Conservation (phyloP, 257 asterid genomes). For the Forsythia viridissima region DNA sequence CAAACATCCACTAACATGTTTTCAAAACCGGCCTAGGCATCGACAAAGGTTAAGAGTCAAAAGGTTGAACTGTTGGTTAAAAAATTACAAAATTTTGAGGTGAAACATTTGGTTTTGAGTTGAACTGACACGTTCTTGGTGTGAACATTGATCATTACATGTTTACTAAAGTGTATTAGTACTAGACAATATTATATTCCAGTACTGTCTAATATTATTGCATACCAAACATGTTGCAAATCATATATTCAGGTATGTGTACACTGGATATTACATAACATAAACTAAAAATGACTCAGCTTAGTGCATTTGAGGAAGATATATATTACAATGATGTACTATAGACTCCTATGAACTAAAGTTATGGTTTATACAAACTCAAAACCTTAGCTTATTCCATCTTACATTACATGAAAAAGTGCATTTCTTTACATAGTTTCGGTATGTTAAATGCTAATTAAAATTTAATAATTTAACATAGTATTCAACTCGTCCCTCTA, state of each 20-base stretch:
- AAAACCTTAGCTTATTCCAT: neutral
- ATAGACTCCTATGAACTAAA: neutral
- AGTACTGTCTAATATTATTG: neutral
- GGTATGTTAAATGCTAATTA: neutral
- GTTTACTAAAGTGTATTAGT: neutral
- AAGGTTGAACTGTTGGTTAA: neutral
- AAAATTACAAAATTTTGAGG: neutral
- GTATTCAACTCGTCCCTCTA: constrained; percentile 27
- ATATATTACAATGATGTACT: neutral
- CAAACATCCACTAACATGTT: neutral
- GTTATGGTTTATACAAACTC: neutral
- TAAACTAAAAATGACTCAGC: neutral
- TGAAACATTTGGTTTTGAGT: neutral
- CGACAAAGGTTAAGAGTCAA: neutral
- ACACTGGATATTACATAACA: neutral
- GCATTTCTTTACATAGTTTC: neutral
- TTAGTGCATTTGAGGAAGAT: neutral
- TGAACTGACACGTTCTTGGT: neutral
- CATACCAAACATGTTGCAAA: neutral
- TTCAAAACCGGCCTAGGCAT: neutral
- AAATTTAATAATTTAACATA: neutral
- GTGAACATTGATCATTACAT: neutral
- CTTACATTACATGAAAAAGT: neutral
- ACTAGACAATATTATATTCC: neutral
- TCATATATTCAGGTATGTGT: neutral